Evolutionary conservation across 176 grass and related monocot genomes (phyloP), one percentile per base, ranked within the genome.

Genomic region (Elaeis guineensis): DNA sequence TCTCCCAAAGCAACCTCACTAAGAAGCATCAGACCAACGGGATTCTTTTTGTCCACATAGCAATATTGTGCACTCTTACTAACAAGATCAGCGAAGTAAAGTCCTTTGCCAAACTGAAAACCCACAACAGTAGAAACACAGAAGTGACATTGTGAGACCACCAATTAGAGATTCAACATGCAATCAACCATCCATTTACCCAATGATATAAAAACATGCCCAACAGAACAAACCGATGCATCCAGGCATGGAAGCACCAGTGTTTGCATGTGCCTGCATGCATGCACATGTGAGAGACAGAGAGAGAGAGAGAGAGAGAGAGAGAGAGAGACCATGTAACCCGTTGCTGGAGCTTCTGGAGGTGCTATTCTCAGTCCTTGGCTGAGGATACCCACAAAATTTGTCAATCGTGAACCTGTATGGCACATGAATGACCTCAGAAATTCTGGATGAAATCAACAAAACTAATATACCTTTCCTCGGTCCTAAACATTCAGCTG

Each of bases 31-130:
- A 96, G 79, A 58, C 91, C 86, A 9, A 90, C 78, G 16, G 91
- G 83, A 69, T 90, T 77, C 17, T 80, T 84, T 57, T 72, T 82
- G 62, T 96, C 86, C 75, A 90, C 86, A 35, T 50, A 82, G 71
- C 91, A 96, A 54, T 96, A 96, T 51, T 96, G 91, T 69, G 91
- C 86, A 29, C 91, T 96, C 80, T 96, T 96, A 77, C 91, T 96
- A 65, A 82, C 83, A 64, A 96, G 73, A 71, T 96, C 91, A 53
- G 91, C 86, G 19, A 96, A 96, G 80, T 96, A 96, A 50, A 96
- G 64, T 3, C 91, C 91, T 85, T 96, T 96, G 58, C 86, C 91
- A 54, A 96, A 96, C 91, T 96, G 53, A 64, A n/a, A 78, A 58
- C 55, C 55, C 69, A 52, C 50, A 35, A 32, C 21, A 21, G 2